These are phyloP conservation scores for Santalum album DNA, from an alignment of 164 flowering plant species.

Conservation along the genomic window DNA sequence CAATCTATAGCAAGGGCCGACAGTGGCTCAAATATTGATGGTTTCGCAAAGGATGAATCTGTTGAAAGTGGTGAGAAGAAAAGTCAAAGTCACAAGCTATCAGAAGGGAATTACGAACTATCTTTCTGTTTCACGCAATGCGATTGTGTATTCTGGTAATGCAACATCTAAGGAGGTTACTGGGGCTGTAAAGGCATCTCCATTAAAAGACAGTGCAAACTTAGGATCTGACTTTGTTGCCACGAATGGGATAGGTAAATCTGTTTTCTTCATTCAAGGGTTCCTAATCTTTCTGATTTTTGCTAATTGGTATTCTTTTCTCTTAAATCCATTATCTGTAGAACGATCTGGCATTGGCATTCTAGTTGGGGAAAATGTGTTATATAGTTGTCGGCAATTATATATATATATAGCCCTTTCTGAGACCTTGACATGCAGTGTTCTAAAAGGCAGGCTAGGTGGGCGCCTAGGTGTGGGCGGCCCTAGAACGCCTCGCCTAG, in stretches of 20 bases:
- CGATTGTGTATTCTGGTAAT: constrained; percentile 50
- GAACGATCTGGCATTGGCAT: too few relatives aligned
- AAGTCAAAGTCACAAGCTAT: constrained; percentile 30
- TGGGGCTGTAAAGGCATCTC: constrained; percentile 48
- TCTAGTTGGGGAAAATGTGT: too few relatives aligned
- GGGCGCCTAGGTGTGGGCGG: too few relatives aligned
- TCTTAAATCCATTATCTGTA: too few relatives aligned
- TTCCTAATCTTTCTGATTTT: neutral
- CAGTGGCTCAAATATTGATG: constrained; percentile 89
- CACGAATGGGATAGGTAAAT: constrained; percentile 54
- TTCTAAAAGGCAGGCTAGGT: too few relatives aligned
- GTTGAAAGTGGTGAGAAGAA: constrained; percentile 88
- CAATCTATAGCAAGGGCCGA: constrained; percentile 78
- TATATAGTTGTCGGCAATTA: too few relatives aligned
- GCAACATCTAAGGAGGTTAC: constrained; percentile 67
- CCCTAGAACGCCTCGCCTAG: too few relatives aligned
- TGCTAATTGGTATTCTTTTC: neutral
- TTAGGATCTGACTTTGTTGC: constrained; percentile 38
- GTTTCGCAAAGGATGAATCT: constrained; percentile 81
- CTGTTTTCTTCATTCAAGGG: neutral
- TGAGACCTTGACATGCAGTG: too few relatives aligned
- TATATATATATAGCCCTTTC: too few relatives aligned
- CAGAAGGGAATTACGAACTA: constrained; percentile 34
- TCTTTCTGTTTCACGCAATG: constrained; percentile 85
- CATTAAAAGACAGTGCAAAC: constrained; percentile 31